A percentile compares a stretch with the other conserved stretches of the same genome.
Evolutionary conservation across 352 stramenopile species (phyloP).

Genomic region (Albugo laibachii): DNA sequence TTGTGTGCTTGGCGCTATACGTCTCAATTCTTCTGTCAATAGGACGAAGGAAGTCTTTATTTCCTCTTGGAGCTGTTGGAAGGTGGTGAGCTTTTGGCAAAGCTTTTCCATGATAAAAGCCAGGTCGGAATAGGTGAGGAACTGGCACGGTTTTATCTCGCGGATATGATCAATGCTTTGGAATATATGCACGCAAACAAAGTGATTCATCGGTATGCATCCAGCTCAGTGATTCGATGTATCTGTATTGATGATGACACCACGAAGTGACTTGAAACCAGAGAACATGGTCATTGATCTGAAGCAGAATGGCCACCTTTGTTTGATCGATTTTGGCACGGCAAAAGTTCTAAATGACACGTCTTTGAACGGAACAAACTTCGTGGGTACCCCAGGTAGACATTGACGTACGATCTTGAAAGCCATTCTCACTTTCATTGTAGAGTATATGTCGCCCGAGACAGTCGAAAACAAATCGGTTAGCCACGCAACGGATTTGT

Average conservation of each 20-base stretch:
- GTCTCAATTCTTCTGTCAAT: neutral
- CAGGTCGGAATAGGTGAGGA: conserved; percentile 61
- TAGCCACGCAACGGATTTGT: conserved; percentile 37
- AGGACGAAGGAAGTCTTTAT: conserved; percentile 87
- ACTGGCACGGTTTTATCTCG: conserved; percentile 71
- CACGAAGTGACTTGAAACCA: conserved; percentile 65
- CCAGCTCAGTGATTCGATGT: neutral
- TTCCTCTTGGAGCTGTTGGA: conserved; percentile 90
- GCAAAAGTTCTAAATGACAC: conserved; percentile 44
- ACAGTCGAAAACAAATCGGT: conserved; percentile 67
- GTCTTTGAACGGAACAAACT: conserved; percentile 60
- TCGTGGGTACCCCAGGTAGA: conserved; percentile 50
- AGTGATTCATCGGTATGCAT: conserved; percentile 74
- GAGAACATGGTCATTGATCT: conserved; percentile 88
- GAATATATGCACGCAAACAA: conserved; percentile 85
- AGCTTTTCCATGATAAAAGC: conserved; percentile 63
- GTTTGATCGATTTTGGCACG: conserved; percentile 72
- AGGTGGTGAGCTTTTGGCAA: conserved; percentile 83
- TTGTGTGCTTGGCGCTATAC: neutral
- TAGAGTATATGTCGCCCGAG: conserved; percentile 75
- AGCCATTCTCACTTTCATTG: neutral
- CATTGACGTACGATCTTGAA: neutral
- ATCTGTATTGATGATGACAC: neutral
- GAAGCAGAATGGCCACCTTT: conserved; percentile 29
- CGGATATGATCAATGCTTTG: conserved; percentile 78